Percentiles rank a stretch among this genome's conserved stretches.
Evolutionary conservation across 148 eudicot species (phyloP).

Genomic region (Cornus kousa): DNA sequence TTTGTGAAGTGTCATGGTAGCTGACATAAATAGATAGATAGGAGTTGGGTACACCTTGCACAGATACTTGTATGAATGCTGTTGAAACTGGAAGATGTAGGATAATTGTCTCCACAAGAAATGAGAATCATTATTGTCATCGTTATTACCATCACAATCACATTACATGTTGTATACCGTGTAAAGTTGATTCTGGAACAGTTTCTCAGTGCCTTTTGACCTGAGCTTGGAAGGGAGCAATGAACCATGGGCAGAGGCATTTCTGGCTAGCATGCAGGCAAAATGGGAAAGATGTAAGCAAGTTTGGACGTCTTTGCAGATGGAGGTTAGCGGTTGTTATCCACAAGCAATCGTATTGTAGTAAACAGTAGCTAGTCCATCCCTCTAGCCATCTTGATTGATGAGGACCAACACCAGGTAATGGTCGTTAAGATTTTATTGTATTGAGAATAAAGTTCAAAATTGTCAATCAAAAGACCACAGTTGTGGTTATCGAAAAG

Average conservation of each 20-base stretch:
- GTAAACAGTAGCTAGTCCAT: background rate
- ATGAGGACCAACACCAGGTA: too few relatives aligned
- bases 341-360: conserved; percentile 84
- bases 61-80: background rate
- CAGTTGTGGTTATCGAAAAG: background rate
- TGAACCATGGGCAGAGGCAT: conserved; percentile 81
- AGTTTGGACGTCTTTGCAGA: conserved; percentile 64
- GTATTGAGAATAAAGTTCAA: background rate
- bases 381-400: too few relatives aligned
- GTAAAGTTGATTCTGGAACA: conserved; percentile 29
- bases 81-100: background rate
- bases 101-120: background rate
- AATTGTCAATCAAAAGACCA: background rate
- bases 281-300: conserved; percentile 63
- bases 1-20: too few relatives aligned
- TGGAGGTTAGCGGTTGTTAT: conserved; percentile 73
- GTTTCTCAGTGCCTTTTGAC: conserved; percentile 90
- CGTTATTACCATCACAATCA: background rate
- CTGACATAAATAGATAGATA: too few relatives aligned
- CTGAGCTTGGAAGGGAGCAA: conserved; percentile 68
- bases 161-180: background rate
- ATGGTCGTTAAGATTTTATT: too few relatives aligned
- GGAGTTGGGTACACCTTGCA: background rate
- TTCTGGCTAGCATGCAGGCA: conserved; percentile 44
- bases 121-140: background rate